Base-by-base conservation (phyloP, 169 alveolate species). In the Eimeria praecox region DNA sequence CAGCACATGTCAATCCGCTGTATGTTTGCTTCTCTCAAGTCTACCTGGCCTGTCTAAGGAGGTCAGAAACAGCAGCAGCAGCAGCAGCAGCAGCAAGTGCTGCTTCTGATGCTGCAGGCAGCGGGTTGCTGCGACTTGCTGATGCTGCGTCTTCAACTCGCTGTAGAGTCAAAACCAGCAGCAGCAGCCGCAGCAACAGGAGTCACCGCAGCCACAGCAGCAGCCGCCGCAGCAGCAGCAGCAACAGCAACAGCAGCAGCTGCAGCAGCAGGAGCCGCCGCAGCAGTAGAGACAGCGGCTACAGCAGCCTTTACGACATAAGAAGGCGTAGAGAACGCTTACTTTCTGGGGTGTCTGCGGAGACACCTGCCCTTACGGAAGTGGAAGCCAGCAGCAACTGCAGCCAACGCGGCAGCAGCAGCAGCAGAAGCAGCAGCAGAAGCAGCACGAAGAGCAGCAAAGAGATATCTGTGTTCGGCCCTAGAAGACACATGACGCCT, bases 281-380 rank as follows among this genome's bases (percentile, higher is more conserved):
- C 92, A 85, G 92, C 92, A 85, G 92, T 78, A 85, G 90, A 2
- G 69, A 64, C 10, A 82, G 92, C 73, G 33, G 78, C 64, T 27
- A 16, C n/a, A 80, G 64, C 69, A 8, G 85, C 49, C 49, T 30
- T 4, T 71, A 8, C 22, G 18, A 4, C 85, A 52, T n/a, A 30
- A 20, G 20, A 38, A 35, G n/a, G 52, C 85, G 35, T 20, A 35
- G 85, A 12, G 35, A 20, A 9, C 54, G 35, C 27, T 20, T 35
- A 38, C 33, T n/a, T 1, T 6, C 38, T 18, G 85, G 85, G 54
- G 33, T 20, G 22, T 42, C 54, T 35, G 46, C 33, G 52, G 85
- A 73, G 52, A 73, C 85, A 42, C 85, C 56, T 6, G 54, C 38
- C 6, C 16, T 54, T 18, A 73, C 85, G 27, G 85, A 73, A 52